These are phyloP conservation scores for Fraxinus platypoda DNA, from an alignment of 305 asterid genomes.

Conservation along the genomic window DNA sequence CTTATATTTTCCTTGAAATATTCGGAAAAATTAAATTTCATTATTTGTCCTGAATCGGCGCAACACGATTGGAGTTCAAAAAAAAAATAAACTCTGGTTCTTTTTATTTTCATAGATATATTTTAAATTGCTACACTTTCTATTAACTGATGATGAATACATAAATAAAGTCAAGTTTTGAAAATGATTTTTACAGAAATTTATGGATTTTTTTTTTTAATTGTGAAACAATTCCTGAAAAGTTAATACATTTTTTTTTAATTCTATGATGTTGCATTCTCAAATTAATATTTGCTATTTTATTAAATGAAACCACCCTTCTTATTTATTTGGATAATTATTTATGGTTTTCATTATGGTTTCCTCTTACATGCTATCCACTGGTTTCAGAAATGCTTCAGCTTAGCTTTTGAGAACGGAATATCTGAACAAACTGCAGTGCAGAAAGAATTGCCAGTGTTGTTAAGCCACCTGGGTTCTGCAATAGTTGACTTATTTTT, in stretches of 20 bases:
- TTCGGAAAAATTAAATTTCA: background rate
- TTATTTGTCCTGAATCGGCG: background rate
- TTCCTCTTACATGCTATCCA: background rate
- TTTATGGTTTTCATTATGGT: conserved; percentile 12
- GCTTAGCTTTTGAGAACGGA: conserved; percentile 36
- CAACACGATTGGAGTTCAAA: background rate
- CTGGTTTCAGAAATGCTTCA: conserved; percentile 72
- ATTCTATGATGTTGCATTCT: background rate
- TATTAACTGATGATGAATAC: background rate
- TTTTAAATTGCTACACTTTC: background rate
- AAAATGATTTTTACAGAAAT: too few relatives aligned
- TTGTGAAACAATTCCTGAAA: background rate
- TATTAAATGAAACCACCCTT: background rate
- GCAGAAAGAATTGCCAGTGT: conserved; percentile 45
- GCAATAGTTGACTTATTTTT: conserved; percentile 68
- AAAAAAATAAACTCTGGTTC: background rate
- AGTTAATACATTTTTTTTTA: background rate
- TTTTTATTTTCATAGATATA: background rate
- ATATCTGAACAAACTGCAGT: conserved; percentile 35
- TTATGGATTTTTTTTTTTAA: too few relatives aligned
- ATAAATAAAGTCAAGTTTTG: background rate
- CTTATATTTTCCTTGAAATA: background rate
- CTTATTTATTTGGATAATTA: background rate
- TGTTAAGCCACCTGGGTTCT: conserved; percentile 61
- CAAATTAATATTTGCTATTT: background rate